Percentiles rank a stretch among this genome's conserved stretches.
These are phyloP conservation scores for Talaromyces sp. DNA, from an alignment of 2,329 filamentous ascomycete genomes.

Conservation along the genomic window DNA sequence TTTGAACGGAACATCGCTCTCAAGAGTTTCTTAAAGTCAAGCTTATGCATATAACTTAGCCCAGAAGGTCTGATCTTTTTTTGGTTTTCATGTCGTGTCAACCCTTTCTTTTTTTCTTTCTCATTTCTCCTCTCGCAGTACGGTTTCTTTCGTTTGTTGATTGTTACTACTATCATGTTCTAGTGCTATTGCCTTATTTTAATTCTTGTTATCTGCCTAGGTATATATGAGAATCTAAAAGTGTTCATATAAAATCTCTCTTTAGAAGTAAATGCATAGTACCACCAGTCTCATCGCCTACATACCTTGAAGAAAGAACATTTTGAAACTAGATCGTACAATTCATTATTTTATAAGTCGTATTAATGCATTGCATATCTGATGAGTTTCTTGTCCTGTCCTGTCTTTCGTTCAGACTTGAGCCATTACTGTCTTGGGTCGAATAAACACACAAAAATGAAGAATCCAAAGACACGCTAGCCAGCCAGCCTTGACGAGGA, in stretches of 20 bases:
- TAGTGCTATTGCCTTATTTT: background rate
- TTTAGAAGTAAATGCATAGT: too few species aligned
- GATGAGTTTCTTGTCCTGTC: background rate
- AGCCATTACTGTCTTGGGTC: background rate
- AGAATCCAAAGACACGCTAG: conserved; percentile 3
- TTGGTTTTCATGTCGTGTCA: background rate
- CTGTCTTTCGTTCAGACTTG: conserved; percentile 4
- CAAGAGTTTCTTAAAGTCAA: background rate
- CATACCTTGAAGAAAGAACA: too few species aligned
- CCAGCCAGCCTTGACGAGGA: conserved; percentile 6
- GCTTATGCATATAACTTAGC: too few species aligned
- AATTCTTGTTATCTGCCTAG: background rate
- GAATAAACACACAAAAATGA: background rate
- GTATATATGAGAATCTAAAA: background rate
- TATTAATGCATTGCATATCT: conserved; percentile 12
- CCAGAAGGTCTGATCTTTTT: background rate
- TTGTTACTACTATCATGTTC: background rate
- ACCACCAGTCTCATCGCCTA: too few species aligned
- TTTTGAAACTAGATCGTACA: background rate
- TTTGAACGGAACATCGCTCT: background rate
- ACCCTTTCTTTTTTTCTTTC: background rate
- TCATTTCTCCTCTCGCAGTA: background rate
- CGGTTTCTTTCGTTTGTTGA: too few species aligned
- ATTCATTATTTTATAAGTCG: conserved; percentile 5
- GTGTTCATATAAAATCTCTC: background rate